Base-by-base conservation (phyloP, 805 yeast genomes). In the Kluyveromyces wickerhamii region DNA sequence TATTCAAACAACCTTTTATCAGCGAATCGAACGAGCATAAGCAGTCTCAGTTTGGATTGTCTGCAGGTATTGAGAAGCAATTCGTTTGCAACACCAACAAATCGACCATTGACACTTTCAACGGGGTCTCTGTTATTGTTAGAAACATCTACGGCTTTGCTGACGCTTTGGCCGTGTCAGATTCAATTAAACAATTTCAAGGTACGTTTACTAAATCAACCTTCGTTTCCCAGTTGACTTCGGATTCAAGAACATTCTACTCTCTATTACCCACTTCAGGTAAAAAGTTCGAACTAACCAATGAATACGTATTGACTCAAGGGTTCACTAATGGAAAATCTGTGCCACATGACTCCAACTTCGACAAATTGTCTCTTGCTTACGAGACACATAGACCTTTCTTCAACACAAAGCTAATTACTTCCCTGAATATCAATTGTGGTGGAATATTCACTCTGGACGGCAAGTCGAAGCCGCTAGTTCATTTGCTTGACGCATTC, bases 401-500 rank as follows among this genome's bases (percentile, higher is more conserved):
- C 36, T 60, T 66, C 33, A 51, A 63, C 29, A 63, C 70, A 34
- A 52, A 49, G 32, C 34, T 79, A 37, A 75, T 82, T 2, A 45
- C 74, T 5, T 66, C 70, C 16, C 36, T 74, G 2, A 58, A 65
- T 12, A 49, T 64, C 9, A 67, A 69, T 24, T 57, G 69, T 15
- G 94, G 89, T 14, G 60, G 63, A 14, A 63, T 80, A 33, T 53
- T 60, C 40, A 56, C 66, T 30, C 47, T 60, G 13, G 39, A 52
- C 4, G 45, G 42, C 15, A 12, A 29, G 7, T 37, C 42, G 12
- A 39, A 51, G 7, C 45, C 53, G n/a, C 44, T 47, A 3, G 59
- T 83, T 1, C 87, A 80, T 47, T 53, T 77, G 23, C 65, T 75
- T 37, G 96, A 86, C 53, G 67, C 77, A 41, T 83, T 85, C 52